Evolutionary conservation across 306 rosid genomes (phyloP).

Genomic region (Carpinus fangiana): DNA sequence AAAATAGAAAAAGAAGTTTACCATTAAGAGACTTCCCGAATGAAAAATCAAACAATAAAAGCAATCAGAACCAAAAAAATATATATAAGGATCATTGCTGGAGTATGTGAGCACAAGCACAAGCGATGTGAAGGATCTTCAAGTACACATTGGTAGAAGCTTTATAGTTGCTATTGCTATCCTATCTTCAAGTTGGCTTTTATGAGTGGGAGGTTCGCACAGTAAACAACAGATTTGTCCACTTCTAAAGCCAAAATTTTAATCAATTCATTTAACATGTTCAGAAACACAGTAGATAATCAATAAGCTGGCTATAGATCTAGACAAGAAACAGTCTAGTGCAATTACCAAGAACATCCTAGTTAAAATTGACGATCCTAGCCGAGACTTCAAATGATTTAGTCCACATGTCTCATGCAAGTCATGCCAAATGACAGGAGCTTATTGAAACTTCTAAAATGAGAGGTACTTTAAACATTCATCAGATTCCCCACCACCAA

Average conservation of each 20-base stretch:
- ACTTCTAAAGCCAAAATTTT: neutral
- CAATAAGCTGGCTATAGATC: neutral
- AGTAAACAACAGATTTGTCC: conserved; percentile 8
- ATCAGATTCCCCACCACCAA: conserved; percentile 9
- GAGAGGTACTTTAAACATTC: neutral
- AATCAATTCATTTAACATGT: neutral
- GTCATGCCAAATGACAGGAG: conserved; percentile 18
- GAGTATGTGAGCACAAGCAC: neutral
- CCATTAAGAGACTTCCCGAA: conserved; percentile 6
- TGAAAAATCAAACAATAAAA: neutral
- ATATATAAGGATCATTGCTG: neutral
- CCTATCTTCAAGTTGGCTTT: too few species aligned
- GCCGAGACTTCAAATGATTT: neutral
- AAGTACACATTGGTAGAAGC: too few species aligned
- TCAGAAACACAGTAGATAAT: neutral
- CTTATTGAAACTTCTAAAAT: conserved; percentile 18
- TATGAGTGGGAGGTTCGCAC: too few species aligned
- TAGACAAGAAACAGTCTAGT: neutral
- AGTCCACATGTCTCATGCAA: neutral
- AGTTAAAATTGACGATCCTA: neutral
- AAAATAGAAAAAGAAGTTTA: neutral
- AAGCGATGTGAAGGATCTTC: neutral
- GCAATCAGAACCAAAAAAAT: neutral
- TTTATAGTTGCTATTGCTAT: too few species aligned
- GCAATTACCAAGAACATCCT: conserved; percentile 4